phyloP scores from a whole-genome alignment of 495 filamentous ascomycete species.

The Podospora pseudopauciseta region DNA sequence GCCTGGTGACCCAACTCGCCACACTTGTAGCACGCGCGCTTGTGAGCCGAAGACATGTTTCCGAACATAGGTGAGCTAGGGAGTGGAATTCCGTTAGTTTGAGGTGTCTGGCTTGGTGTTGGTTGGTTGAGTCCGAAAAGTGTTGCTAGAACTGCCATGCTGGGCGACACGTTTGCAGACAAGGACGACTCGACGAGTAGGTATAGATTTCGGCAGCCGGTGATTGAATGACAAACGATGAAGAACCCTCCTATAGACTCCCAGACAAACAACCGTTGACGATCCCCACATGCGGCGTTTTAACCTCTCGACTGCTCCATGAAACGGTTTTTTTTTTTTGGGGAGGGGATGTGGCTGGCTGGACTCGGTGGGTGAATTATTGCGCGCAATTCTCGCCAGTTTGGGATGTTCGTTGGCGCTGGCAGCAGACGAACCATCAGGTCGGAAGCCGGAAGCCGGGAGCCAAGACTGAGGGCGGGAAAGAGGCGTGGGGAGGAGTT shows the following conservation, averaged over 20 bases:
- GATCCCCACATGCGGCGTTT: neutral
- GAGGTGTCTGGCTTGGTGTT: conserved; percentile 4
- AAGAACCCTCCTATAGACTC: neutral
- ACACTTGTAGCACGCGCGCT: conserved; percentile 99
- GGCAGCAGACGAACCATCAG: too few relatives aligned
- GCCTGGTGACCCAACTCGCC: conserved; percentile 99
- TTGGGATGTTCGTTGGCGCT: neutral
- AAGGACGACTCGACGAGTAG: neutral
- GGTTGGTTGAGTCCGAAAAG: neutral
- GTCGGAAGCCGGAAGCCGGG: too few relatives aligned
- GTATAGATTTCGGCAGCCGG: neutral
- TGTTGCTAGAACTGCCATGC: neutral
- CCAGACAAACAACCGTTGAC: neutral
- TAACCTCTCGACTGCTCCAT: neutral
- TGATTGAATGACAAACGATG: neutral
- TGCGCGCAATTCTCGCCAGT: neutral
- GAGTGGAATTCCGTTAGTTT: conserved; percentile 19
- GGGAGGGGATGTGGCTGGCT: neutral
- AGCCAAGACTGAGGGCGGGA: neutral
- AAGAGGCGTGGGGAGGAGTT: neutral
- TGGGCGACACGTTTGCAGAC: neutral
- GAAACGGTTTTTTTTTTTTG: neutral
- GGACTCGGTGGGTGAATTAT: neutral
- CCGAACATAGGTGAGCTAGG: conserved; percentile 11
- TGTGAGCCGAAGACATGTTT: conserved; percentile 86